These are phyloP conservation scores for Carnegiea gigantea DNA, from an alignment of 179 eudicot species.

Conservation along the genomic window DNA sequence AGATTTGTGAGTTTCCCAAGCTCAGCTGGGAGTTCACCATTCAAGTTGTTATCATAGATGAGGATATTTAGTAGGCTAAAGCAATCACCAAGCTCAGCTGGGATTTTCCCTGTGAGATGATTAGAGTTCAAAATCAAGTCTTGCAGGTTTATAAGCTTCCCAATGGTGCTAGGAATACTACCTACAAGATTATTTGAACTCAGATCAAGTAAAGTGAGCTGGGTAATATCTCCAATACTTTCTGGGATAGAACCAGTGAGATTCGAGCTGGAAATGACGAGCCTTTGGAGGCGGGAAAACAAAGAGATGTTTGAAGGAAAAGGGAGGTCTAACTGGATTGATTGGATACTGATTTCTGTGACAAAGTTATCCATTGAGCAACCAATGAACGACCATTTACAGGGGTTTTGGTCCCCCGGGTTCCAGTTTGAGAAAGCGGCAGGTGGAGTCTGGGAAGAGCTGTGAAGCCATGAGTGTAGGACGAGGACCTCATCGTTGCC, in stretches of 20 bases:
- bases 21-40: conserved; percentile 62
- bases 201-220: conserved; percentile 49
- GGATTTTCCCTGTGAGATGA: conserved; percentile 71
- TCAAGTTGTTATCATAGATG: conserved; percentile 64
- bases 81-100: conserved; percentile 63
- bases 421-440: conserved; percentile 45
- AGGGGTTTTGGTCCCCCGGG: conserved; percentile 45
- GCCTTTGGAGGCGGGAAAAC: conserved; percentile 33
- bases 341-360: conserved; percentile 44
- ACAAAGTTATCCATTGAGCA: conserved; percentile 42
- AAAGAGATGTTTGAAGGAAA: conserved; percentile 50
- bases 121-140: conserved; percentile 66
- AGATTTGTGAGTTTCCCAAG: conserved; percentile 55
- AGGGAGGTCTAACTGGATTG: conserved; percentile 43
- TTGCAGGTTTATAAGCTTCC: conserved; percentile 55
- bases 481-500: conserved; percentile 37
- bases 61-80: conserved; percentile 41
- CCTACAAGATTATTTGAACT: conserved; percentile 71
- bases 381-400: conserved; percentile 59
- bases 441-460: conserved; percentile 29
- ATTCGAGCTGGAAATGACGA: conserved; percentile 60
- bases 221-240: conserved; percentile 49
- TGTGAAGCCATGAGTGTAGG: conserved; percentile 53
- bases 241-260: conserved; percentile 74
- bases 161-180: conserved; percentile 52